These are phyloP conservation scores for Ganoderma resinaceum DNA, from an alignment of 1,284 basidiomycete species.

Conservation along the genomic window DNA sequence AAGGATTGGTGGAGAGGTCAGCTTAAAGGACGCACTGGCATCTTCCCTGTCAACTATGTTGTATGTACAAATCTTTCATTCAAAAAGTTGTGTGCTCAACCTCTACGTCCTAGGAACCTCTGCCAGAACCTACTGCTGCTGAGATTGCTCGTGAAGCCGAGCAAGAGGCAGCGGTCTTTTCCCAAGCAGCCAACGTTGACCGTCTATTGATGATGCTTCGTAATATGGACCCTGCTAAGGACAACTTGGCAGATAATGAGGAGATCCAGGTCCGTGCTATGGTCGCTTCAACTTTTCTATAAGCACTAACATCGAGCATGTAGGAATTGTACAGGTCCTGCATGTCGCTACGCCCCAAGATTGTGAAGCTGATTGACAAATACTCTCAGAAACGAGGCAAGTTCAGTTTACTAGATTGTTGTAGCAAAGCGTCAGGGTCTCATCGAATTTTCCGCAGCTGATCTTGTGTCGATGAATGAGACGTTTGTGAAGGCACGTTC, in stretches of 20 bases:
- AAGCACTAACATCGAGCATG: constrained; percentile 1
- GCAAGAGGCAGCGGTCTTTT: constrained; percentile 88
- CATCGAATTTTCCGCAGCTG: constrained; percentile 55
- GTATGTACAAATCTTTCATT: constrained; percentile 51
- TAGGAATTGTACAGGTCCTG: constrained; percentile 92
- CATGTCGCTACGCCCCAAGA: constrained; percentile 91
- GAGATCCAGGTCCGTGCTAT: constrained; percentile 79
- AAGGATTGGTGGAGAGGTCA: constrained; percentile 99
- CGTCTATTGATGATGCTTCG: constrained; percentile 84
- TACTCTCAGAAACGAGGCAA: constrained; percentile 93
- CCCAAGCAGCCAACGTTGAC: constrained; percentile 89
- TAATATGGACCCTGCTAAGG: constrained; percentile 77
- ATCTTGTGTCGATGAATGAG: constrained; percentile 90
- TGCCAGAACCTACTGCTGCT: constrained; percentile 84
- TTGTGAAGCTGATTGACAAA: constrained; percentile 96
- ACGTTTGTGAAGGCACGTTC: constrained; percentile 84
- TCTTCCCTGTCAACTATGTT: constrained; percentile 98
- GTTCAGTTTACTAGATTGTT: constrained; percentile 9
- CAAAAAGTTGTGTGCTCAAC: not conserved
- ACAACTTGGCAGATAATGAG: constrained; percentile 92
- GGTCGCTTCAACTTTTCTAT: no score
- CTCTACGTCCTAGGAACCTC: constrained; percentile 68
- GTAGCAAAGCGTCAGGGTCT: constrained; percentile 17
- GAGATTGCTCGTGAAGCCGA: constrained; percentile 89
- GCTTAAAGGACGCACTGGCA: constrained; percentile 90